A percentile compares a stretch with the other conserved stretches of the same genome.
Evolutionary conservation across 352 stramenopile species (phyloP).

Genomic region (Globisporangium irregulare): DNA sequence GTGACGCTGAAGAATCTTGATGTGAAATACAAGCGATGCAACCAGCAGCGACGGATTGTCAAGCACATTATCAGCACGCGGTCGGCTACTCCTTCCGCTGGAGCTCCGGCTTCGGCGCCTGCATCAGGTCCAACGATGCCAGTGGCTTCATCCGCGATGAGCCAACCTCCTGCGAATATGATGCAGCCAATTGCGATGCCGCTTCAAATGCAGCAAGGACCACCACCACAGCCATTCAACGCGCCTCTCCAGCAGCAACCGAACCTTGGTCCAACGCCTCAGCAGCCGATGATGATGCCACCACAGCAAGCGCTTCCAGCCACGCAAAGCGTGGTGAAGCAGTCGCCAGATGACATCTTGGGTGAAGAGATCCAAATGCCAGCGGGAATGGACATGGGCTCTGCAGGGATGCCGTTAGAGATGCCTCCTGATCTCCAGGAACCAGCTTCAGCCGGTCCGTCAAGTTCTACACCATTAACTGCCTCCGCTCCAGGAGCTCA

Average conservation of each 20-base stretch:
- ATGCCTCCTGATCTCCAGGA: constrained; percentile 64
- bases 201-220: constrained; percentile 18
- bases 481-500: not conserved
- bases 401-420: constrained; percentile 42
- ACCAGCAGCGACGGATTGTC: constrained; percentile 76
- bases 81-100: constrained; percentile 15
- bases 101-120: not conserved
- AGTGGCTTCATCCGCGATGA: not conserved
- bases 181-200: constrained; percentile 55
- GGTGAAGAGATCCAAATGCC: constrained; percentile 38
- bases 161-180: constrained; percentile 14
- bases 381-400: constrained; percentile 21
- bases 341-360: constrained; percentile 51
- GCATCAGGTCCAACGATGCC: not conserved
- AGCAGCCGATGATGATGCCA: not conserved
- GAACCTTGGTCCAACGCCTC: constrained; percentile 4
- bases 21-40: constrained; percentile 79
- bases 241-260: constrained; percentile 23
- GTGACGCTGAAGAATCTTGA: constrained; percentile 70
- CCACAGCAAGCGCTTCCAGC: constrained; percentile 4
- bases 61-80: constrained; percentile 67
- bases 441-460: constrained; percentile 21
- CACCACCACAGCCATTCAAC: constrained; percentile 15
- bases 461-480: not conserved
- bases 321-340: constrained; percentile 20